phyloP scores from a whole-genome alignment of 305 asterid species.

The Plantago lanceolata region DNA sequence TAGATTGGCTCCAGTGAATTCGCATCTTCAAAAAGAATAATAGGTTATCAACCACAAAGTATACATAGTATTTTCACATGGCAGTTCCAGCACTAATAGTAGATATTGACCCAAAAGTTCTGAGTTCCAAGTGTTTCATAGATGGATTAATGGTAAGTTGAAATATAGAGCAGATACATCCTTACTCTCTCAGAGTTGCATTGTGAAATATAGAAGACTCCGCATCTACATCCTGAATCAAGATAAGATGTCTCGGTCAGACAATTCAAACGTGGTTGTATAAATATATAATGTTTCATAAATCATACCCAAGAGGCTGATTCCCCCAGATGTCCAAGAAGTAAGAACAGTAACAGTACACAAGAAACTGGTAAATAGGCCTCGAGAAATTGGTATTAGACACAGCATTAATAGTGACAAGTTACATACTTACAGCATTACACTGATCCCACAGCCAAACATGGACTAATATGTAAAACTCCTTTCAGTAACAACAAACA shows the following conservation, averaged over 20 bases:
- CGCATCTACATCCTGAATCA: slow-evolving; percentile 85
- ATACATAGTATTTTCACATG: slow-evolving; percentile 12
- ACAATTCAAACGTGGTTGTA: slow-evolving; percentile 14
- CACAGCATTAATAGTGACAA: not conserved
- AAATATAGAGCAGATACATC: slow-evolving; percentile 10
- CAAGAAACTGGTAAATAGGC: not conserved
- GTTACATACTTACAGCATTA: not conserved
- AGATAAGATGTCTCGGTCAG: slow-evolving; percentile 26
- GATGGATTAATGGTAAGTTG: slow-evolving; percentile 10
- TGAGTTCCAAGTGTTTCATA: slow-evolving; percentile 6
- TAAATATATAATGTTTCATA: slow-evolving; percentile 19
- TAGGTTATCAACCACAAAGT: slow-evolving; percentile 29
- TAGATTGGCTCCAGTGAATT: slow-evolving; percentile 92
- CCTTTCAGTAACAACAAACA: not conserved
- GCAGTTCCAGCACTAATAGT: slow-evolving; percentile 10
- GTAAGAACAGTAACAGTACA: not conserved
- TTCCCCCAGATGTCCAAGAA: not conserved
- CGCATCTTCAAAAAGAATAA: slow-evolving; percentile 74
- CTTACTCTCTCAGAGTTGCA: slow-evolving; percentile 89
- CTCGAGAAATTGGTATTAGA: not conserved
- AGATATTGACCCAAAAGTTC: slow-evolving; percentile 16
- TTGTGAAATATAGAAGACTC: slow-evolving; percentile 85
- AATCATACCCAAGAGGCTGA: slow-evolving; percentile 1
- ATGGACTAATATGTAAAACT: not conserved
- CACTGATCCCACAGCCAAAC: not conserved